These are phyloP conservation scores for Apiospora saccharicola DNA, from an alignment of 2,329 filamentous ascomycete species.

Conservation along the genomic window DNA sequence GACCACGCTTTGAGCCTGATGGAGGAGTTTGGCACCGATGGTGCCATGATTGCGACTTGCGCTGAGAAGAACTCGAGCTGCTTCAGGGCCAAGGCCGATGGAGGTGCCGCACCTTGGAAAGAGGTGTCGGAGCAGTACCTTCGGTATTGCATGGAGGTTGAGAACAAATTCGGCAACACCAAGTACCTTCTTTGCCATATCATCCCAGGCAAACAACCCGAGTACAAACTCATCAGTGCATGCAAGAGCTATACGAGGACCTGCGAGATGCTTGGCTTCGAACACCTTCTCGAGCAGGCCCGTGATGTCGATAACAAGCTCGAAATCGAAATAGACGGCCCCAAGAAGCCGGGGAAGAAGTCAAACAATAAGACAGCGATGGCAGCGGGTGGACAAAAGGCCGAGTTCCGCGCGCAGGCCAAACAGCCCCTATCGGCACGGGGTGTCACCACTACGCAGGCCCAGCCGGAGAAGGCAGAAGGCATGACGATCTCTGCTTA, in stretches of 20 bases:
- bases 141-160: conserved; percentile 73
- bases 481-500: conserved; percentile 24
- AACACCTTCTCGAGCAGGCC: conserved; percentile 70
- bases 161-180: conserved; percentile 91
- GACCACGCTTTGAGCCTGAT: conserved; percentile 77
- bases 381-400: conserved; percentile 57
- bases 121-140: conserved; percentile 82
- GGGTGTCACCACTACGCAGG: conserved; percentile 33
- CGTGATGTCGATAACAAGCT: conserved; percentile 69
- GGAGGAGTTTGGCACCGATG: conserved; percentile 83
- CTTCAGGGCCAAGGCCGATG: conserved; percentile 74
- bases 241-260: conserved; percentile 76
- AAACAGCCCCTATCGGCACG: conserved; percentile 44
- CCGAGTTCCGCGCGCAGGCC: conserved; percentile 37
- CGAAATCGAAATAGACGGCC: conserved; percentile 62
- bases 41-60: conserved; percentile 95
- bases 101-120: conserved; percentile 76
- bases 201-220: conserved; percentile 78
- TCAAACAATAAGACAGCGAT: conserved; percentile 49
- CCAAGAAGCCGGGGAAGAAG: conserved; percentile 43
- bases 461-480: conserved; percentile 26
- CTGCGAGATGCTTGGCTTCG: conserved; percentile 70
- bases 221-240: conserved; percentile 66
- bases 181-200: conserved; percentile 90
- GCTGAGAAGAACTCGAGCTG: conserved; percentile 92